These are phyloP conservation scores for Pythium aquatile DNA, from an alignment of 352 stramenopile species.

Conservation along the genomic window DNA sequence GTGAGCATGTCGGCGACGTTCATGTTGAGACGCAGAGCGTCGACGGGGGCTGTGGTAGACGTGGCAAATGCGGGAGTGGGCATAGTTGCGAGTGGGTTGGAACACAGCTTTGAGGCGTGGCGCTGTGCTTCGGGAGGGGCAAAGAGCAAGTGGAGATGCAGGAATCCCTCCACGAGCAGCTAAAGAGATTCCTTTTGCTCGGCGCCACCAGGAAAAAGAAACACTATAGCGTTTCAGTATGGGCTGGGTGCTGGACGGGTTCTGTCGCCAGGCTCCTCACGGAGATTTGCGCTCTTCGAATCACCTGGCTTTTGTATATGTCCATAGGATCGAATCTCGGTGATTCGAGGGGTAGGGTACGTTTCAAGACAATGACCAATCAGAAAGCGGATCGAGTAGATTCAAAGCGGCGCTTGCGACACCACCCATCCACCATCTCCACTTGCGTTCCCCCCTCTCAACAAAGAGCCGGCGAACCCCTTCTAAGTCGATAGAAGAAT, in stretches of 20 bases:
- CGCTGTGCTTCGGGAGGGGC: neutral
- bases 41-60: slow-evolving; percentile 5
- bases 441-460: slow-evolving; percentile 2
- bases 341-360: slow-evolving; percentile 20
- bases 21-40: slow-evolving; percentile 14
- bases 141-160: slow-evolving; percentile 3
- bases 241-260: neutral
- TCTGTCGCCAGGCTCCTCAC: neutral
- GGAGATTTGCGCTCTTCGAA: slow-evolving; percentile 17
- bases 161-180: slow-evolving; percentile 6
- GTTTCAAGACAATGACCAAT: slow-evolving; percentile 14
- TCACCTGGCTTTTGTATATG: slow-evolving; percentile 8
- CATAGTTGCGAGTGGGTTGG: slow-evolving; percentile 6
- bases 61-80: slow-evolving; percentile 24
- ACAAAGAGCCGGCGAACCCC: slow-evolving; percentile 15
- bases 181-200: slow-evolving; percentile 24
- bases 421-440: slow-evolving; percentile 6
- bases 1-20: slow-evolving; percentile 31
- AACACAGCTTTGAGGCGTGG: slow-evolving; percentile 1
- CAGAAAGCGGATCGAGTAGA: slow-evolving; percentile 13
- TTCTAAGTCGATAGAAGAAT: slow-evolving; percentile 15
- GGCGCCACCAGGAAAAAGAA: slow-evolving; percentile 36
- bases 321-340: slow-evolving; percentile 16
- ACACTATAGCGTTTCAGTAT: slow-evolving; percentile 40
- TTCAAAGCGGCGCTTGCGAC: slow-evolving; percentile 21